A percentile compares a stretch with the other conserved stretches of the same genome.
These are phyloP conservation scores for Aspergillus aculeatinus DNA, from an alignment of 2,329 filamentous ascomycete species.

Conservation along the genomic window DNA sequence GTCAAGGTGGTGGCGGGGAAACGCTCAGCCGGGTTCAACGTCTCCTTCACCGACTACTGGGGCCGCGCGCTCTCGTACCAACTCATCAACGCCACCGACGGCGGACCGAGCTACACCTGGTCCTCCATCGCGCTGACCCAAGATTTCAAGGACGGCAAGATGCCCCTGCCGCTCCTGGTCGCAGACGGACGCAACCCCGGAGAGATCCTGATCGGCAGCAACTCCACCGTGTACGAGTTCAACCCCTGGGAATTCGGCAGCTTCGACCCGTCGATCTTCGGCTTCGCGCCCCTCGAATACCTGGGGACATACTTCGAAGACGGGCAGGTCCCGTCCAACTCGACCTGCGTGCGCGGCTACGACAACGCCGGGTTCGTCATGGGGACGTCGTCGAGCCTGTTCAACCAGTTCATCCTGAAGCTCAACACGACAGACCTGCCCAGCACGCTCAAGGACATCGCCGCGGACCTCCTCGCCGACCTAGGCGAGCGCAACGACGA, in stretches of 20 bases:
- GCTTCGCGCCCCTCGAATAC: conserved; percentile 69
- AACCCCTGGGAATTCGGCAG: conserved; percentile 78
- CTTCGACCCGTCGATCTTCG: conserved; percentile 70
- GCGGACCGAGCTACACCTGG: conserved; percentile 76
- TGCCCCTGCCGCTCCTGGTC: conserved; percentile 72
- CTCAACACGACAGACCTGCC: conserved; percentile 58
- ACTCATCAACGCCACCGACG: conserved; percentile 72
- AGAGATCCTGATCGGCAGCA: conserved; percentile 61
- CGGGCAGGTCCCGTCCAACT: conserved; percentile 58
- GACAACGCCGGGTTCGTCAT: conserved; percentile 82
- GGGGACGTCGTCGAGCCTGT: conserved; percentile 81
- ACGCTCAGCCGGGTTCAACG: conserved; percentile 61
- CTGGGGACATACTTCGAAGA: conserved; percentile 70
- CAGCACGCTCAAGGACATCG: conserved; percentile 50
- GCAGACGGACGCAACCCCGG: conserved; percentile 66
- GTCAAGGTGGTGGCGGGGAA: conserved; percentile 61
- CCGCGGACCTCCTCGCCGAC: conserved; percentile 53
- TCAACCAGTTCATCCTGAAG: conserved; percentile 72
- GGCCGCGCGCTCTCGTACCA: conserved; percentile 83
- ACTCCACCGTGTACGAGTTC: conserved; percentile 75
- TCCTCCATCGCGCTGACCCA: conserved; percentile 69
- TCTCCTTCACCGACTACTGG: conserved; percentile 82
- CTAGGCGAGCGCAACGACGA: conserved; percentile 65
- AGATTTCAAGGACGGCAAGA: conserved; percentile 61
- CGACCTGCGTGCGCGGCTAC: conserved; percentile 71